Percentiles rank a stretch among this genome's conserved stretches.
Evolutionary conservation across 352 stramenopile genomes (phyloP).

Genomic region (Pythium periplocum): DNA sequence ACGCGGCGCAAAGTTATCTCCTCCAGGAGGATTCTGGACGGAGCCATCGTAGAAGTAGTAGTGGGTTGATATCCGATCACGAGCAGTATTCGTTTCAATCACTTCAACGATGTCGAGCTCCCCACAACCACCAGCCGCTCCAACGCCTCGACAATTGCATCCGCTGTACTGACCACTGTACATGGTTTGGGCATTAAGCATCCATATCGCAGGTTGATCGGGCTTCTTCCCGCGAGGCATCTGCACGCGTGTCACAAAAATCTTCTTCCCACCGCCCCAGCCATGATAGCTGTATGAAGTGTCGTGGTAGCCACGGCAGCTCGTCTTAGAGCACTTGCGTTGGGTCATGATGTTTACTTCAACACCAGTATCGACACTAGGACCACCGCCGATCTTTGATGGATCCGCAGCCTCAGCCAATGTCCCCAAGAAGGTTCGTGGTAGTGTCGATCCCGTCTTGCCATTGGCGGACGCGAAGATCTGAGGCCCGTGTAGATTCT

Average conservation of each 20-base stretch:
- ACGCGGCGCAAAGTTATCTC: slow-evolving; percentile 49
- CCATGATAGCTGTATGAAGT: slow-evolving; percentile 45
- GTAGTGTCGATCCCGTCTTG: slow-evolving; percentile 12
- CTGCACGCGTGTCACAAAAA: slow-evolving; percentile 60
- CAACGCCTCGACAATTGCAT: slow-evolving; percentile 66
- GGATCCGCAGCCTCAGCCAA: slow-evolving; percentile 41
- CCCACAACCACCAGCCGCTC: slow-evolving; percentile 40
- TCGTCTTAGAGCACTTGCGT: slow-evolving; percentile 24
- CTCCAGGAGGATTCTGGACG: slow-evolving; percentile 15
- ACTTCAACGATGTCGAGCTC: slow-evolving; percentile 70
- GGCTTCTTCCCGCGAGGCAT: slow-evolving; percentile 31
- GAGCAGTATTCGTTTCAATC: slow-evolving; percentile 31
- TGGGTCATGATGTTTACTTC: slow-evolving; percentile 68
- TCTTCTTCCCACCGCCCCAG: slow-evolving; percentile 55
- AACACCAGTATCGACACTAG: slow-evolving; percentile 38
- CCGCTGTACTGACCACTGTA: slow-evolving; percentile 44
- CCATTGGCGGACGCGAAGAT: slow-evolving; percentile 51
- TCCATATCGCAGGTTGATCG: slow-evolving; percentile 51
- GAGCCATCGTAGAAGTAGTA: slow-evolving; percentile 62
- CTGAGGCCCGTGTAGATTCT: slow-evolving; percentile 28
- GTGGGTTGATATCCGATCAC: slow-evolving; percentile 44
- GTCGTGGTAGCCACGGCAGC: slow-evolving; percentile 30
- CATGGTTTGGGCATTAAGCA: slow-evolving; percentile 52
- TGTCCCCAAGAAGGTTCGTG: slow-evolving; percentile 31
- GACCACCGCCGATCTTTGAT: slow-evolving; percentile 24